Percentiles rank a stretch among this genome's conserved stretches.
These are phyloP conservation scores for Lentinus tigrinus DNA, from an alignment of 768 basidiomycete species.

Conservation along the genomic window DNA sequence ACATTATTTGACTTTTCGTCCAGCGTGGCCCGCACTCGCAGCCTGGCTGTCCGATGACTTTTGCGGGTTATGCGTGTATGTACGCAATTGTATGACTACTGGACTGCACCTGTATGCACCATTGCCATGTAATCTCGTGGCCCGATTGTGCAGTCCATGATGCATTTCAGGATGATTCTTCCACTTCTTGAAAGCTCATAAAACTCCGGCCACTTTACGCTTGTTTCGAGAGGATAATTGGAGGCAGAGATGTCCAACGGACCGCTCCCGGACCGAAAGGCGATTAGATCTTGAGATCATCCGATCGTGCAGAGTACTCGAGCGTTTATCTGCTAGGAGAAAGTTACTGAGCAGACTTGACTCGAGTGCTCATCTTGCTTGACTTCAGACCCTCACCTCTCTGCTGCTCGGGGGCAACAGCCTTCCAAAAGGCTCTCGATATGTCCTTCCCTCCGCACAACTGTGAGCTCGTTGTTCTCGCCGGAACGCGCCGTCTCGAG, in stretches of 20 bases:
- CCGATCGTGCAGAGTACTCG: not conserved
- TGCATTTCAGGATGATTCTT: not conserved
- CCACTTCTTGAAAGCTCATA: not conserved
- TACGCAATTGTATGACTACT: not conserved
- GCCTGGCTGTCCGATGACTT: not conserved
- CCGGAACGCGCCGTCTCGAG: not conserved
- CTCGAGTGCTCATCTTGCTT: slow-evolving; percentile 3
- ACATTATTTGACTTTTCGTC: slow-evolving; percentile 6
- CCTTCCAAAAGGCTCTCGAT: not conserved
- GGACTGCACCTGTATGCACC: too few relatives aligned
- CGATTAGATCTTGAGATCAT: slow-evolving; percentile 12
- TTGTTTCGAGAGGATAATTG: too few relatives aligned
- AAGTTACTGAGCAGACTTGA: slow-evolving; percentile 2
- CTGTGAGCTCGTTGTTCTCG: slow-evolving; percentile 17
- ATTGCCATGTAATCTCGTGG: too few relatives aligned
- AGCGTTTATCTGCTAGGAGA: slow-evolving; percentile 13
- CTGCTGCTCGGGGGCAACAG: not conserved
- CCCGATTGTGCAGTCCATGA: not conserved
- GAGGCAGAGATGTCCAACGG: too few relatives aligned
- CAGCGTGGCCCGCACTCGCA: not conserved
- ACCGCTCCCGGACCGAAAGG: not conserved
- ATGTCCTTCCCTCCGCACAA: slow-evolving; percentile 32
- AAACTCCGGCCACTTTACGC: too few relatives aligned
- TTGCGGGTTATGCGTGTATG: not conserved
- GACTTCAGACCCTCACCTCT: not conserved